Conservation (phyloP, 176 grass and related monocot genomes). For the Avena insularis region DNA sequence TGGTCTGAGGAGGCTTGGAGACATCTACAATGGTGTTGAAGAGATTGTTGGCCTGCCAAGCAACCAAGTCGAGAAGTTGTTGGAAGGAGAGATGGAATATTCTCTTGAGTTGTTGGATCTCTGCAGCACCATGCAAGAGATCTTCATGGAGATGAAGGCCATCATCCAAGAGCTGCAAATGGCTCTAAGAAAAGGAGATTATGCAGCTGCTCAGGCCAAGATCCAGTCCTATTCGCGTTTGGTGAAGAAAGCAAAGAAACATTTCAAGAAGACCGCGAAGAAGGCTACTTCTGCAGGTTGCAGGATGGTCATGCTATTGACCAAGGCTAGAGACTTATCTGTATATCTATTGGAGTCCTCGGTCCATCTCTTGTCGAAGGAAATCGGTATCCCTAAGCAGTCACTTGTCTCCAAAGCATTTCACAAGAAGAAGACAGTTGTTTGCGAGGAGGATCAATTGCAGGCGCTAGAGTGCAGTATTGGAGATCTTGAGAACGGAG, state of each 20-base stretch:
- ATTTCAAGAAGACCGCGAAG: constrained; percentile 34
- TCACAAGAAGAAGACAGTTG: neutral
- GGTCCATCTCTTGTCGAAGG: neutral
- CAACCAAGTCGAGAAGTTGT: constrained; percentile 4
- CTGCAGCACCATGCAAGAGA: too few species aligned
- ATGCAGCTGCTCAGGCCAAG: constrained; percentile 23
- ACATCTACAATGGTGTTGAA: too few species aligned
- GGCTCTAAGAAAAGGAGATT: constrained; percentile 43
- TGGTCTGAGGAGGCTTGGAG: neutral
- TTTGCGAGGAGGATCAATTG: constrained; percentile 32
- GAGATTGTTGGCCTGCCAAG: too few species aligned
- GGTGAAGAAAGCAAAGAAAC: constrained; percentile 43
- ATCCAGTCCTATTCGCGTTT: constrained; percentile 35
- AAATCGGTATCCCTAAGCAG: constrained; percentile 16
- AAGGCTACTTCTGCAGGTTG: neutral
- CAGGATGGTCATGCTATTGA: neutral
- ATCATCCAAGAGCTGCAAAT: constrained; percentile 32
- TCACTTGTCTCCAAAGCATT: neutral
- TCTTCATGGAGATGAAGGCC: too few species aligned
- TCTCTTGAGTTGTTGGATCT: constrained; percentile 40
- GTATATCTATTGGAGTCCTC: constrained; percentile 6
- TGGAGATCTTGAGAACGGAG: too few species aligned
- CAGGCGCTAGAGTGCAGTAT: neutral
- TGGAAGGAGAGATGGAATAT: constrained; percentile 37
- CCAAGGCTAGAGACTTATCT: constrained; percentile 22